phyloP scores from a whole-genome alignment of 1,284 basidiomycete genomes.

The Apiotrichum domesticum region DNA sequence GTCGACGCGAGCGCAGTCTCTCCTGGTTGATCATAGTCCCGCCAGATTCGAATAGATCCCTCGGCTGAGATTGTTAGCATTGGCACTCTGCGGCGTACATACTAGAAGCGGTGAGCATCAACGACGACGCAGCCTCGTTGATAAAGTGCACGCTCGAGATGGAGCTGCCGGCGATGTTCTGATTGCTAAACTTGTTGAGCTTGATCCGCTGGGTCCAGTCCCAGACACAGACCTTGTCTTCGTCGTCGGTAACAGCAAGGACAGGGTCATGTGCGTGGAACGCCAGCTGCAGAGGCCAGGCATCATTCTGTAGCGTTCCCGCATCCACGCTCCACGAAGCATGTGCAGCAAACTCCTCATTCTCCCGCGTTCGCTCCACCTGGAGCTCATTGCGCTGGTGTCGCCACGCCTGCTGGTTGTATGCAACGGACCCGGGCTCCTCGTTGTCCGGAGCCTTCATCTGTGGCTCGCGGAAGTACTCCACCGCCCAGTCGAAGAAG shows the following conservation, averaged over 20 bases:
- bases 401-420: conserved; percentile 94
- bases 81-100: neutral
- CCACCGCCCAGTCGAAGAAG: conserved; percentile 93
- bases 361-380: conserved; percentile 55
- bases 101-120: conserved; percentile 76
- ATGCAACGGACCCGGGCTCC: conserved; percentile 87
- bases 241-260: conserved; percentile 77
- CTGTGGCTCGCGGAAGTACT: conserved; percentile 97
- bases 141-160: conserved; percentile 90
- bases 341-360: conserved; percentile 66
- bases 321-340: conserved; percentile 76
- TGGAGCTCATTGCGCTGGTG: conserved; percentile 84
- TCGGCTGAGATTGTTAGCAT: conserved; percentile 52
- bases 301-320: conserved; percentile 63
- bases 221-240: conserved; percentile 83
- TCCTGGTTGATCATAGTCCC: conserved; percentile 63
- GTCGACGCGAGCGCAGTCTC: conserved; percentile 79
- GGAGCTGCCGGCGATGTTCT: conserved; percentile 70
- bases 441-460: conserved; percentile 96
- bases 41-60: conserved; percentile 83
- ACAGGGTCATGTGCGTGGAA: conserved; percentile 93
- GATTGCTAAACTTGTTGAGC: conserved; percentile 80
- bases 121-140: conserved; percentile 89
- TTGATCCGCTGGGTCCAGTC: conserved; percentile 82
- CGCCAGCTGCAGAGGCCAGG: conserved; percentile 68